Base-by-base conservation (phyloP, 768 basidiomycete species). In the Lentinula raphanica region DNA sequence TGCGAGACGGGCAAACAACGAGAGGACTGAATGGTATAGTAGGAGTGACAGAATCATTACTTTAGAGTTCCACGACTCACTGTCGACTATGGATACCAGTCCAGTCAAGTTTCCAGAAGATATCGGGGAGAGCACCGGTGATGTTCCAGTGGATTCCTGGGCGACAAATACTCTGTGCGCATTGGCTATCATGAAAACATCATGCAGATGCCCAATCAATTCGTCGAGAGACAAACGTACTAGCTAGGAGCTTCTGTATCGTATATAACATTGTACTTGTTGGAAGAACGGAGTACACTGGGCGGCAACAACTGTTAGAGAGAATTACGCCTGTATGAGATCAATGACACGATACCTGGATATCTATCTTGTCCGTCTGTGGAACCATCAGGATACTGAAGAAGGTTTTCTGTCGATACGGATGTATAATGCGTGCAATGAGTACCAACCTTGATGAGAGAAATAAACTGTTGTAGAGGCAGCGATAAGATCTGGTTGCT, bases 61-160 rank as follows among this genome's bases (percentile, higher is more conserved):
- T 8, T 35, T 13, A 35, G 2, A 13, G 32, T 5, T 35, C 9
- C 29, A 28, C 29, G 3, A 75, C 84, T 59, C 65, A 92, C 91
- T 84, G 66, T 93, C 91, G 23, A 90, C 88, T 59, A 88, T 80
- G 13, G 91, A 92, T 9, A 92, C 86, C n/a, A 93, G 80, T 13
- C 91, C 91, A 7, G 79, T 84, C 6, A 89, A 75, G 63, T 79
- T 80, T 42, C 79, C 78, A 5, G 79, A 68, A 49, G 68, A 58
- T 57, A 71, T 64, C 42, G 80, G 67, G 23, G 79, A 70, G 57
- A 76, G 61, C 9, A 79, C 64, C 2, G 84, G 81, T 1, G 86
- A 84, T 2, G 81, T 71, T 49, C 73, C 71, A 1, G 72, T 60
- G 7, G 80, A 75, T 53, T 92, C 89, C 54, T 81, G 80, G 2